A percentile compares a stretch with the other conserved stretches of the same genome.
Conservation (phyloP, 805 yeast genomes). For the Cyberlindnera saturnus region DNA sequence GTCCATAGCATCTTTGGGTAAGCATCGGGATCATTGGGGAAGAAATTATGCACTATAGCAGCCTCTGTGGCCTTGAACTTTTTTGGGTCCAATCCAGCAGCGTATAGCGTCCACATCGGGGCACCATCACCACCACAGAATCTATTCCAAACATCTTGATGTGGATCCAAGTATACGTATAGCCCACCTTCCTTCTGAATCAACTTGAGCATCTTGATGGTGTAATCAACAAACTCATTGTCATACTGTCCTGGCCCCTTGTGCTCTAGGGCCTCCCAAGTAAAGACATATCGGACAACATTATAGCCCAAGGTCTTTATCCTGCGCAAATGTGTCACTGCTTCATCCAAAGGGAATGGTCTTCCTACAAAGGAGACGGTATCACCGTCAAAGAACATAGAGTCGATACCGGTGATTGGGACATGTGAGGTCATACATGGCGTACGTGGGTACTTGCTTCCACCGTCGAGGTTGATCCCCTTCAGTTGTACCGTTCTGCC, state of each 20-base stretch:
- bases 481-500: conserved; percentile 61
- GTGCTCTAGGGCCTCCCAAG: conserved; percentile 94
- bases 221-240: conserved; percentile 64
- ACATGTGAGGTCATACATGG: conserved; percentile 42
- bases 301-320: conserved; percentile 81
- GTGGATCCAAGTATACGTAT: conserved; percentile 80
- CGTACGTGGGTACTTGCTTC: conserved; percentile 58
- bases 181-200: conserved; percentile 62
- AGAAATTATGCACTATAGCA: conserved; percentile 65
- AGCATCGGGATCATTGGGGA: conserved; percentile 30
- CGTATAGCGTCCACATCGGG: conserved; percentile 87
- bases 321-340: conserved; percentile 59
- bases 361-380: conserved; percentile 74
- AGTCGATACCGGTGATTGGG: conserved; percentile 25
- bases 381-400: conserved; percentile 63
- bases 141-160: conserved; percentile 93
- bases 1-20: conserved; percentile 93
- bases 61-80: conserved; percentile 71
- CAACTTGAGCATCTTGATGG: conserved; percentile 53
- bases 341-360: conserved; percentile 74
- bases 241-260: conserved; percentile 82
- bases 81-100: conserved; percentile 81
- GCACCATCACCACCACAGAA: conserved; percentile 90
- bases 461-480: conserved; percentile 79
- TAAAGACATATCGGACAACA: conserved; percentile 64